phyloP scores from a whole-genome alignment of 2,329 filamentous ascomycete species.

The Elsinoe arachidis region DNA sequence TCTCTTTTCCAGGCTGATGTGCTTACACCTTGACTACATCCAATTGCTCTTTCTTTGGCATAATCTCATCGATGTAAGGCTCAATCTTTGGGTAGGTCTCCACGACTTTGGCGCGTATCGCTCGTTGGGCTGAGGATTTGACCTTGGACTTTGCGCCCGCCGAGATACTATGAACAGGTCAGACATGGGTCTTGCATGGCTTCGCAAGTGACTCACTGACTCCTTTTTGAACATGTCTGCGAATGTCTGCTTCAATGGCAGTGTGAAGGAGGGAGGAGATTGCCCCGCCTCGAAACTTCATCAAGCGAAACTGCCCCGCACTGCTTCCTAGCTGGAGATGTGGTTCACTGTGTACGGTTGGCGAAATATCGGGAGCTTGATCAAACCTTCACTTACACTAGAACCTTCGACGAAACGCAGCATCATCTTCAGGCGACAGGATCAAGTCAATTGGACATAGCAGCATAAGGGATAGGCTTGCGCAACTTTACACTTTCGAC shows the following conservation, averaged over 20 bases:
- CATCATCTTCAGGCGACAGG: not conserved
- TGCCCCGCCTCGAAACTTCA: slow-evolving; percentile 17
- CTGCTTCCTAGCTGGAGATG: not conserved
- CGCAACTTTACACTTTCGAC: no score
- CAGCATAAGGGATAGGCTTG: no score
- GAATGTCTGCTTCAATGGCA: slow-evolving; percentile 9
- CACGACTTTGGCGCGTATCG: slow-evolving; percentile 71
- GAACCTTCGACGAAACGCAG: slow-evolving; percentile 1
- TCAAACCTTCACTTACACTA: not conserved
- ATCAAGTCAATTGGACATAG: not conserved
- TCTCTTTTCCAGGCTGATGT: no score
- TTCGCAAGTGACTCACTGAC: slow-evolving; percentile 41
- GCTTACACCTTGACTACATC: slow-evolving; percentile 75
- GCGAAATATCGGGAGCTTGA: not conserved
- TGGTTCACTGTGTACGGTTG: slow-evolving; percentile 2
- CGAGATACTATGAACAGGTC: slow-evolving; percentile 50
- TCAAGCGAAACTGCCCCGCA: slow-evolving; percentile 9
- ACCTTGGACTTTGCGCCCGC: slow-evolving; percentile 84
- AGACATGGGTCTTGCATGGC: not conserved
- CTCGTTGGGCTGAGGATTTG: slow-evolving; percentile 90
- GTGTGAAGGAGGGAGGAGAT: not conserved
- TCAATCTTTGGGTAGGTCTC: slow-evolving; percentile 78
- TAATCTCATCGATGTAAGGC: slow-evolving; percentile 83
- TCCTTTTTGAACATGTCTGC: slow-evolving; percentile 85
- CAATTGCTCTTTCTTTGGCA: slow-evolving; percentile 89